Percentiles rank a stretch among this genome's conserved stretches.
Conservation (phyloP, 306 rosid species). For the Arachis stenosperma region DNA sequence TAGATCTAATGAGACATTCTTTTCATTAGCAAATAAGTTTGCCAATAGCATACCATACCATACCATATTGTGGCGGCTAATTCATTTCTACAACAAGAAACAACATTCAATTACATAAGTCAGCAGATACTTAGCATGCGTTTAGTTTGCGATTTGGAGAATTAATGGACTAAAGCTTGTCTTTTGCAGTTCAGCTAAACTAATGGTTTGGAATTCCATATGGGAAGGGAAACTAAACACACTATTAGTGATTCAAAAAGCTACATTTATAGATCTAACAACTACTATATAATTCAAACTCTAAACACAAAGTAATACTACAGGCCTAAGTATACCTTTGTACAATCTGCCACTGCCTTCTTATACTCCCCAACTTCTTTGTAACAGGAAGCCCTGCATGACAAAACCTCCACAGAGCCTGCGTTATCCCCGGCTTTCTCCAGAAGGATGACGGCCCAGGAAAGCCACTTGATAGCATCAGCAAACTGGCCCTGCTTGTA, state of each 20-base stretch:
- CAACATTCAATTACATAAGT: conserved; percentile 21
- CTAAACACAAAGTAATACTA: conserved; percentile 4
- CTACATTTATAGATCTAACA: neutral
- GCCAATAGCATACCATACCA: conserved; percentile 16
- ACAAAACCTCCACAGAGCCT: conserved; percentile 64
- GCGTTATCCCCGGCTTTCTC: conserved; percentile 73
- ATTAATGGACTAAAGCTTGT: neutral
- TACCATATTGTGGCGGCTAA: conserved; percentile 2
- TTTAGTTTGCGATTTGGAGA: neutral
- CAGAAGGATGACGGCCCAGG: conserved; percentile 86
- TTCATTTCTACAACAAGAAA: conserved; percentile 10
- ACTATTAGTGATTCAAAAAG: conserved; percentile 10
- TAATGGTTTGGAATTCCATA: neutral
- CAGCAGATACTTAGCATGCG: neutral
- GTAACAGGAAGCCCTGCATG: conserved; percentile 95
- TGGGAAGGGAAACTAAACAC: neutral
- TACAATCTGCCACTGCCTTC: conserved; percentile 97
- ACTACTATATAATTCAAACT: conserved; percentile 5
- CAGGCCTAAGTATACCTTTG: conserved; percentile 62
- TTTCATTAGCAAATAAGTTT: neutral
- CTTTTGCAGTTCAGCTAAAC: neutral
- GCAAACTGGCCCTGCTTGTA: conserved; percentile 98
- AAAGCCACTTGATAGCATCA: conserved; percentile 97
- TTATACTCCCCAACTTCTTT: conserved; percentile 99
- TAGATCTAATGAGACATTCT: neutral